A percentile compares a stretch with the other conserved stretches of the same genome.
phyloP scores from a whole-genome alignment of 2,329 filamentous ascomycete species.

The Sarocladium strictum region DNA sequence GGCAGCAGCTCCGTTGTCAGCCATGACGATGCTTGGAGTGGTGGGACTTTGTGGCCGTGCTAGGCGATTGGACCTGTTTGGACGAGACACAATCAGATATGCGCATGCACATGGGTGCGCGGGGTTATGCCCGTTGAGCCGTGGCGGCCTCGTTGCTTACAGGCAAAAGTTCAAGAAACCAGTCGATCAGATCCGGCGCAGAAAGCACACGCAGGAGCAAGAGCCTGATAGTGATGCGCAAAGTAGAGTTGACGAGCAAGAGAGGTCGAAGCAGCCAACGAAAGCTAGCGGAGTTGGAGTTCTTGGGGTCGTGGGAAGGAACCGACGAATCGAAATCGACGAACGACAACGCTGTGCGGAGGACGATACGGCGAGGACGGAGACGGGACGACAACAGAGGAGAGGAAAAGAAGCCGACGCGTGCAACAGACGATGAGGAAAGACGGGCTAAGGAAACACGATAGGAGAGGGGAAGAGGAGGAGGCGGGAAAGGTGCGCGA shows the following conservation, averaged over 20 bases:
- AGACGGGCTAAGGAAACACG: constrained; percentile 17
- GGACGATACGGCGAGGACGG: constrained; percentile 19
- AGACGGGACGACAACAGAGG: constrained; percentile 14
- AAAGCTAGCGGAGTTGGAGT: constrained; percentile 12
- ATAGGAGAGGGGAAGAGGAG: constrained; percentile 14
- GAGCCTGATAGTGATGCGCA: not conserved
- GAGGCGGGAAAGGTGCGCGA: constrained; percentile 5
- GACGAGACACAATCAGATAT: constrained; percentile 7
- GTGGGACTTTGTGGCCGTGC: constrained; percentile 1
- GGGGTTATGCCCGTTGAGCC: not conserved
- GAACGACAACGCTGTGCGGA: constrained; percentile 10
- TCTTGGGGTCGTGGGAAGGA: not conserved
- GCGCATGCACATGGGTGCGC: constrained; percentile 3
- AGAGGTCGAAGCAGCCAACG: constrained; percentile 1
- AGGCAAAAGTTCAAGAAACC: not conserved
- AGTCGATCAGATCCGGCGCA: not conserved
- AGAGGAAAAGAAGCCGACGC: constrained; percentile 14
- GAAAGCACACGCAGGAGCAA: not conserved
- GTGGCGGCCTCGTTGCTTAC: not conserved
- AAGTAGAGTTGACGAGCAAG: not conserved
- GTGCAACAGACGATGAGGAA: constrained; percentile 17
- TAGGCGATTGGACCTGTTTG: not conserved
- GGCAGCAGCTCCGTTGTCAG: constrained; percentile 64
- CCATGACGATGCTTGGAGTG: constrained; percentile 49
- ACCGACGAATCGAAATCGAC: constrained; percentile 9